A percentile compares a stretch with the other conserved stretches of the same genome.
Evolutionary conservation across 768 basidiomycete genomes (phyloP).

Genomic region (Lentinula boryana): DNA sequence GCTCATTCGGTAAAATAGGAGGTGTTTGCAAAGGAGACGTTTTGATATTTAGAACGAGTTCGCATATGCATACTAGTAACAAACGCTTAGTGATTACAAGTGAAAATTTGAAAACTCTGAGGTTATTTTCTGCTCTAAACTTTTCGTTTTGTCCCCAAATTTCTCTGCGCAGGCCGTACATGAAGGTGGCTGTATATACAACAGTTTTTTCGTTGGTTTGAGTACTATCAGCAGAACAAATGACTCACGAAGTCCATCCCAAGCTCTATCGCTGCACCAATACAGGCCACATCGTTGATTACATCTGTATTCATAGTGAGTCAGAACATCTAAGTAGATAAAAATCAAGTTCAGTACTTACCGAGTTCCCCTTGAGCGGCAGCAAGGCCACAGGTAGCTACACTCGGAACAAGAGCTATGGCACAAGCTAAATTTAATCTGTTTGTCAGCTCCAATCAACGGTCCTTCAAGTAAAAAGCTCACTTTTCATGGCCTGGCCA

Average conservation of each 20-base stretch:
- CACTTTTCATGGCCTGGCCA: background rate
- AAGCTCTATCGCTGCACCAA: background rate
- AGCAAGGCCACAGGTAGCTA: background rate
- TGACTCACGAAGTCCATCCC: background rate
- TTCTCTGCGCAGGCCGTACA: background rate
- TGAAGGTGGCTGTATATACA: background rate
- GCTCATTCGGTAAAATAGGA: background rate
- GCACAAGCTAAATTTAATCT: background rate
- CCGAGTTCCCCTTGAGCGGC: slow-evolving; percentile 1
- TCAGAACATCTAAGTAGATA: background rate
- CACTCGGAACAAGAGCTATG: background rate
- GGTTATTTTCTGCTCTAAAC: background rate
- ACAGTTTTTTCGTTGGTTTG: background rate
- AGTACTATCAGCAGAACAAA: background rate
- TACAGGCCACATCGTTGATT: background rate
- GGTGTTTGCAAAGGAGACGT: background rate
- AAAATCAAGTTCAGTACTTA: background rate
- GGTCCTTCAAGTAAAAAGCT: background rate
- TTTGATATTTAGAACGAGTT: no score
- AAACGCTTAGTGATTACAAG: background rate
- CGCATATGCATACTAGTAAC: no score
- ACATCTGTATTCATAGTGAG: background rate
- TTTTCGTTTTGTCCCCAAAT: background rate
- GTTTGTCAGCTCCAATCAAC: background rate
- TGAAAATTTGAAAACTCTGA: background rate